These are phyloP conservation scores for Vitis hybrid DNA, from an alignment of 177 flowering plant species.

Conservation along the genomic window DNA sequence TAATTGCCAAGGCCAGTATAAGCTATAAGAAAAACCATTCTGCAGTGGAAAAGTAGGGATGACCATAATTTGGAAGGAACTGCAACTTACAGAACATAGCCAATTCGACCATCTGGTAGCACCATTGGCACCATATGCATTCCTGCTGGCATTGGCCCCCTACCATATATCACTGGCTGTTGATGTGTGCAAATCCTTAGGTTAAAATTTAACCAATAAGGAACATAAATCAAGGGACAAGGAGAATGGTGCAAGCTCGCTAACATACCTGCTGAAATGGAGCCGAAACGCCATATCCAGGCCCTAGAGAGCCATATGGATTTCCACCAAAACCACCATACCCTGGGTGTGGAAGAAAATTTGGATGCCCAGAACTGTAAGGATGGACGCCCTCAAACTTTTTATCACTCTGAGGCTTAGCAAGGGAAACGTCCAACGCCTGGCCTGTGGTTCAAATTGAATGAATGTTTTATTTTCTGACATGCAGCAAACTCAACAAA, in stretches of 20 bases:
- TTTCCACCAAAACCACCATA: constrained; percentile 63
- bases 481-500: neutral
- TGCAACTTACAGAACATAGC: constrained; percentile 92
- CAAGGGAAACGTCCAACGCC: constrained; percentile 78
- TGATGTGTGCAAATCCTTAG: constrained; percentile 7
- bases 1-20: neutral
- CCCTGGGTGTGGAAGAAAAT: constrained; percentile 46
- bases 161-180: constrained; percentile 94
- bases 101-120: constrained; percentile 95
- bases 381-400: constrained; percentile 57
- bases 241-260: neutral
- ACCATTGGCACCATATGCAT: constrained; percentile 99
- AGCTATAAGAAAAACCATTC: neutral
- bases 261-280: constrained; percentile 69
- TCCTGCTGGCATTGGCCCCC: constrained; percentile 93
- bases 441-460: constrained; percentile 55
- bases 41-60: neutral
- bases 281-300: constrained; percentile 61
- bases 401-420: constrained; percentile 89
- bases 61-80: neutral
- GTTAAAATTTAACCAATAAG: neutral
- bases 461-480: neutral
- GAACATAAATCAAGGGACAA: neutral
- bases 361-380: constrained; percentile 40
- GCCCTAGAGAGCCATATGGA: constrained; percentile 67